Evolutionary conservation across 2,329 filamentous ascomycete genomes (phyloP).

Genomic region (Alternaria solani): DNA sequence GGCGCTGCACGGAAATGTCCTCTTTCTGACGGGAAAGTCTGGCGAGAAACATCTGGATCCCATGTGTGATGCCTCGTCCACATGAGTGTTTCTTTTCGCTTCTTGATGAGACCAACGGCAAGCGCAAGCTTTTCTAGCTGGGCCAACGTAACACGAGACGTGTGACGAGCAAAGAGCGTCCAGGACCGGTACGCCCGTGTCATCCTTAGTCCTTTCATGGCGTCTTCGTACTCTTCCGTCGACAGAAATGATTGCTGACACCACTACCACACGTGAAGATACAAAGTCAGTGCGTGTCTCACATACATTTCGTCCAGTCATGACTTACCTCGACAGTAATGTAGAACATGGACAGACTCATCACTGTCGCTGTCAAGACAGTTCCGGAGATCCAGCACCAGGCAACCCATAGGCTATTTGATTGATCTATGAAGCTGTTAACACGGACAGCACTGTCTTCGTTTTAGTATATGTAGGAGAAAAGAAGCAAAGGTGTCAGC

Average conservation of each 20-base stretch:
- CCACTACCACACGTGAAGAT: conserved; percentile 29
- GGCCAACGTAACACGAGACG: conserved; percentile 24
- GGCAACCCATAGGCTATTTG: conserved; percentile 37
- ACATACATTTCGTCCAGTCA: background rate
- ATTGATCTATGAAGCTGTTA: conserved; percentile 25
- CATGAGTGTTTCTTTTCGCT: conserved; percentile 31
- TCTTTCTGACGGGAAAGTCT: background rate
- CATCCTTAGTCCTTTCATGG: conserved; percentile 33
- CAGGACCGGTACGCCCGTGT: conserved; percentile 35
- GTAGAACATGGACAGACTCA: conserved; percentile 48
- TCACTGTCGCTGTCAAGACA: conserved; percentile 36
- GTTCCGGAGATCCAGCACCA: conserved; percentile 47
- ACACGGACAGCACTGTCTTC: no score
- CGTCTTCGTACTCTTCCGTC: conserved; percentile 43
- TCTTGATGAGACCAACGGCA: conserved; percentile 25
- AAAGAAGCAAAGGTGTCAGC: no score
- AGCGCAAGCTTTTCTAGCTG: conserved; percentile 24
- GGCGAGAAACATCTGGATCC: conserved; percentile 8
- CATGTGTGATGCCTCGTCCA: conserved; percentile 29
- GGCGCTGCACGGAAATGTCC: background rate
- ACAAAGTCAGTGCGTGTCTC: background rate
- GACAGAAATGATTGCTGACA: conserved; percentile 50
- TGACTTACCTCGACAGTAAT: conserved; percentile 40
- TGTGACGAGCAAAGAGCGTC: conserved; percentile 23
- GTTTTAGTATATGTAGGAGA: no score